Evolutionary conservation across 1,139 yeast genomes (phyloP), one percentile per base, ranked within the genome.

Genomic region (Lodderomyces orthopsilosis): DNA sequence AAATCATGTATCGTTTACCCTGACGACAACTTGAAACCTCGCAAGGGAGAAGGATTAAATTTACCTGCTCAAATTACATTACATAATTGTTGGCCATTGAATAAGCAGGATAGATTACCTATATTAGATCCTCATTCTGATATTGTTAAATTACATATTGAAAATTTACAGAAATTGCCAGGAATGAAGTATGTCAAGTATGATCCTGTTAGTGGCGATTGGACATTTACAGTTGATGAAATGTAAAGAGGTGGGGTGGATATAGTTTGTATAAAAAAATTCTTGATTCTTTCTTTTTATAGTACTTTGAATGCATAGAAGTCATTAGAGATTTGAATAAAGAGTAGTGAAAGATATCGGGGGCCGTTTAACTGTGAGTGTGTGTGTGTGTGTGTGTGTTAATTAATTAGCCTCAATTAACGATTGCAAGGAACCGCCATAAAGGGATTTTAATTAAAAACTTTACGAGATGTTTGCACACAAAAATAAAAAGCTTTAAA

Each of bases 81-180:
- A 43, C 85, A 85, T 51, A 82, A 84, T 13, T 85, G 95, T 58
- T 91, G 78, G 65, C 96, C 97, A 15, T 65, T 77, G 19, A 75
- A 87, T 44, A 84, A 80, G 56, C 85, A 83, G 47, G 85, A 87
- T 27, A 79, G 84, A 52, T 71, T 82, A 55, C 86, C 90, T 2
- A 79, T 91, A 42, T 80, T 81, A 48, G 96, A 91, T 61, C 86
- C 91, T 10, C 77, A 80, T 46, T 91, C 83, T 58, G 86, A 85
- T 2, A 63, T 85, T 27, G 85, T 86, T 39, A 76, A 74, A 55
- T 77, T 75, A 56, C 96, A 89, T 59, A 74, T 88, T 38, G 75
- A 77, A 44, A 79, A 83, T 48, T 73, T 93, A 55, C 82, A 86
- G 65, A 65, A 65, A 27, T 68, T 81, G 47, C 75, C 78, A 14